Percentiles rank a stretch among this genome's conserved stretches.
These are phyloP conservation scores for Beauveria sp. DNA, from an alignment of 2,329 filamentous ascomycete genomes.

Conservation along the genomic window DNA sequence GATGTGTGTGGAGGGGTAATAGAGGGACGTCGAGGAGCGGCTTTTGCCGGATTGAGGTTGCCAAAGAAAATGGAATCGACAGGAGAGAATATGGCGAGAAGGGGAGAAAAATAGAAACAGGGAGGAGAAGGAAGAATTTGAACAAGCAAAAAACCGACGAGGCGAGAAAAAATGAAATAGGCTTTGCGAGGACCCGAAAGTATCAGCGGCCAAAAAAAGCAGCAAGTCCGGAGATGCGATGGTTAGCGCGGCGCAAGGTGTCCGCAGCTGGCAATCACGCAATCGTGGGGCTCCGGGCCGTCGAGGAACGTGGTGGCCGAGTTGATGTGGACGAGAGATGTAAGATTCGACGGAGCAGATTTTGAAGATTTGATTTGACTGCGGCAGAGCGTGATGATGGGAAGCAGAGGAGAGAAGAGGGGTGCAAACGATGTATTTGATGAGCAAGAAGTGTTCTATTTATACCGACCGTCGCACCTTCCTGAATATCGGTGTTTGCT, in stretches of 20 bases:
- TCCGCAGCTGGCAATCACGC: slow-evolving; percentile 19
- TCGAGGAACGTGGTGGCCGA: slow-evolving; percentile 7
- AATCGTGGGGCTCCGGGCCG: slow-evolving; percentile 23
- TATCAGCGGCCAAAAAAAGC: slow-evolving; percentile 10
- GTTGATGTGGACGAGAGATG: background rate
- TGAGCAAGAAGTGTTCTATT: background rate
- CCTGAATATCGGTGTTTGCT: slow-evolving; percentile 2
- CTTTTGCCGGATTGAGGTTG: background rate
- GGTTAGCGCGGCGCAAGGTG: background rate
- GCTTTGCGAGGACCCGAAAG: slow-evolving; percentile 9
- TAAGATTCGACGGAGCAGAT: background rate
- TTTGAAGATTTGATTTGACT: background rate
- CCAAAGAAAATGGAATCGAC: background rate
- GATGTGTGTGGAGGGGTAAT: slow-evolving; percentile 14
- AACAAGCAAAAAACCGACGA: background rate
- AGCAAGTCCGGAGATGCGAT: slow-evolving; percentile 10
- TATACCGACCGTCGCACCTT: background rate
- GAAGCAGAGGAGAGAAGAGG: background rate
- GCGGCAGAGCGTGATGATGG: background rate
- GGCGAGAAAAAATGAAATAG: slow-evolving; percentile 7
- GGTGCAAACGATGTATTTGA: background rate
- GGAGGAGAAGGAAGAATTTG: background rate
- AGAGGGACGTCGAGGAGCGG: background rate
- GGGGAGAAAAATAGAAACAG: background rate
- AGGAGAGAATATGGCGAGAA: slow-evolving; percentile 1